These are phyloP conservation scores for Wickerhamiella nectarea DNA, from an alignment of 805 yeast species.

Conservation along the genomic window DNA sequence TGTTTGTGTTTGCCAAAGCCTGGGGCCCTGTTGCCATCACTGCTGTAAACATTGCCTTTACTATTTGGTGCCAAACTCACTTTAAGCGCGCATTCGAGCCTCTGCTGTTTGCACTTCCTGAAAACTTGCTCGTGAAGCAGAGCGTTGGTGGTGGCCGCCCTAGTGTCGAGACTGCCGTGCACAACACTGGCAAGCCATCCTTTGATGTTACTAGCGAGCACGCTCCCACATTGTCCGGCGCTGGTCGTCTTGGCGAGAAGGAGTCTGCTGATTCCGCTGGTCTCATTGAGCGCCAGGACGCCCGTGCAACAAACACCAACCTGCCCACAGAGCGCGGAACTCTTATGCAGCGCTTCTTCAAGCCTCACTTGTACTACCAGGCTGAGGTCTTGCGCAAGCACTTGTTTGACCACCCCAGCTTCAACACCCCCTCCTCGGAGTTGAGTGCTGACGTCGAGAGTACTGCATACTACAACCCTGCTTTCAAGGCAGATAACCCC, in stretches of 20 bases:
- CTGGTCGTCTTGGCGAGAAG: slow-evolving; percentile 2
- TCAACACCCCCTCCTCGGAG: slow-evolving; percentile 22
- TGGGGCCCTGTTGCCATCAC: slow-evolving; percentile 89
- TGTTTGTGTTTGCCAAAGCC: slow-evolving; percentile 79
- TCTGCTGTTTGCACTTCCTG: slow-evolving; percentile 33
- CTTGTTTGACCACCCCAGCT: slow-evolving; percentile 21
- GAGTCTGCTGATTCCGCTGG: slow-evolving; percentile 5
- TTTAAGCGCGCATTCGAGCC: slow-evolving; percentile 53
- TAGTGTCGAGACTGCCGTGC: not conserved
- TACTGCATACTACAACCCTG: slow-evolving; percentile 69
- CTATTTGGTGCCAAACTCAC: slow-evolving; percentile 55
- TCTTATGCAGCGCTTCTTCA: slow-evolving; percentile 36
- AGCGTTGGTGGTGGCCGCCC: not conserved
- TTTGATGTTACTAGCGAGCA: slow-evolving; percentile 1
- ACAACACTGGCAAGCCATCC: not conserved
- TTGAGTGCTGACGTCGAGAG: slow-evolving; percentile 32
- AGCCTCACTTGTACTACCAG: slow-evolving; percentile 42
- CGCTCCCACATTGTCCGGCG: slow-evolving; percentile 1
- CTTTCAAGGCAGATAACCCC: slow-evolving; percentile 53
- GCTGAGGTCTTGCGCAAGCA: slow-evolving; percentile 21
- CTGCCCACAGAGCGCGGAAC: slow-evolving; percentile 11
- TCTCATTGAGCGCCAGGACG: slow-evolving; percentile 4
- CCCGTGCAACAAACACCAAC: not conserved
- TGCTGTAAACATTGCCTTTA: slow-evolving; percentile 46
- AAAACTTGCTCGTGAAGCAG: slow-evolving; percentile 18